Evolutionary conservation across 176 grass and related monocot species (phyloP).

Genomic region (Phyllostachys edulis): DNA sequence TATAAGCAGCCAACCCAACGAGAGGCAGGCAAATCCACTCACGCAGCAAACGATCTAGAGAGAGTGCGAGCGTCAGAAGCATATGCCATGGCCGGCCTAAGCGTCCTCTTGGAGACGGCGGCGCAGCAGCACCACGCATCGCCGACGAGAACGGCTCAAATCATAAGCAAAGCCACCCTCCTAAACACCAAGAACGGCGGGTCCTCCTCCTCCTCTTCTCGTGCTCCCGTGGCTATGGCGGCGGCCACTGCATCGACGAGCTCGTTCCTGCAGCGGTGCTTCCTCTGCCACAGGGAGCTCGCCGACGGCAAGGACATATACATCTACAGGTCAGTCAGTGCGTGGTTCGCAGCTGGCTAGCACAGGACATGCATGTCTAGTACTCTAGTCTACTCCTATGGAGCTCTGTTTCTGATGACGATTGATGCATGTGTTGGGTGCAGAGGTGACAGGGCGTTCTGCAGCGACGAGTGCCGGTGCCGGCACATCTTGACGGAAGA

Average conservation of each 20-base stretch:
- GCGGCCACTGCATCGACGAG: not conserved
- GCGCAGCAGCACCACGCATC: not conserved
- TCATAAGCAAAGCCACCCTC: constrained; percentile 37
- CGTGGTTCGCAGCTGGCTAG: not conserved
- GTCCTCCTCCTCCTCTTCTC: not conserved
- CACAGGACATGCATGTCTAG: not conserved
- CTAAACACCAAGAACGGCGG: not conserved
- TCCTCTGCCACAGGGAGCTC: constrained; percentile 41
- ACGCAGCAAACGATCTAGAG: not conserved
- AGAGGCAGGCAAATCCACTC: not conserved
- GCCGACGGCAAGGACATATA: constrained; percentile 47
- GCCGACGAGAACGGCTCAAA: not conserved
- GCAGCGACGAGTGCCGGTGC: constrained; percentile 43
- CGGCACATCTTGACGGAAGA: constrained; percentile 43
- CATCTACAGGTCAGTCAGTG: constrained; percentile 50
- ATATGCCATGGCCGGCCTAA: constrained; percentile 24
- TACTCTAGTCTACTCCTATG: not conserved
- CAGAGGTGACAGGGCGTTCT: constrained; percentile 59
- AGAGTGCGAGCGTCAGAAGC: not conserved
- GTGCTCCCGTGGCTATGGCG: not conserved
- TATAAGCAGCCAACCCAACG: not conserved
- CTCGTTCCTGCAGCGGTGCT: constrained; percentile 48
- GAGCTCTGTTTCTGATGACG: not conserved
- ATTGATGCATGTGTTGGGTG: not conserved
- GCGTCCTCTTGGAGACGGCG: constrained; percentile 34